Percentiles rank a stretch among this genome's conserved stretches.
Evolutionary conservation across 306 rosid species (phyloP).

Genomic region (Sicyos edulis): DNA sequence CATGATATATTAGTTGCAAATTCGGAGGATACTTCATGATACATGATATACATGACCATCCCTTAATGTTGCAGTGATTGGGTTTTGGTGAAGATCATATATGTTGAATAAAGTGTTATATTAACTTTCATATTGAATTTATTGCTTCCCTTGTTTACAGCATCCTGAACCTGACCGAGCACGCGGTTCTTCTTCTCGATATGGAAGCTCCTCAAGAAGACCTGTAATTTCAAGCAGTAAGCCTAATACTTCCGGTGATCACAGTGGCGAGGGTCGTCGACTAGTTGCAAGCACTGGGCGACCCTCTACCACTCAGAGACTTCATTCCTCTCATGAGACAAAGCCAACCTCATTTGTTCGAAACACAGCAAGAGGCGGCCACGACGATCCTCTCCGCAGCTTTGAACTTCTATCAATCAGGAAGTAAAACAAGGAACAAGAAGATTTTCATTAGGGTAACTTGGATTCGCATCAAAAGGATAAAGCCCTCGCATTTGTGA

Average conservation of each 20-base stretch:
- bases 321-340: constrained; percentile 43
- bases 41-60: background rate
- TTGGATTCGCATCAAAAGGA: constrained; percentile 22
- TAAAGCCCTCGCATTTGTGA: constrained; percentile 25
- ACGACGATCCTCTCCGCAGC: constrained; percentile 78
- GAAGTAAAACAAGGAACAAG: constrained; percentile 52
- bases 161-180: constrained; percentile 61
- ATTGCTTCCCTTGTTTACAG: constrained; percentile 37
- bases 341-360: constrained; percentile 45
- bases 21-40: background rate
- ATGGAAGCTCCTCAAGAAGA: constrained; percentile 86
- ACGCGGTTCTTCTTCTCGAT: constrained; percentile 49
- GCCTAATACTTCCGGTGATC: constrained; percentile 57
- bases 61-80: constrained; percentile 1
- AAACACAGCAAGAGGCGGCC: constrained; percentile 44
- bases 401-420: constrained; percentile 80
- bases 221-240: constrained; percentile 48
- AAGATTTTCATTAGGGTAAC: background rate
- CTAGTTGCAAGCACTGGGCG: constrained; percentile 43
- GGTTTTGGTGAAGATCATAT: background rate
- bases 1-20: background rate
- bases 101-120: background rate
- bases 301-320: constrained; percentile 51
- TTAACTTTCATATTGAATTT: constrained; percentile 3
- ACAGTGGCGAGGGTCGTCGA: constrained; percentile 59